Base-by-base conservation (phyloP, 169 alveolate genomes). In the Eimeria tenella region DNA sequence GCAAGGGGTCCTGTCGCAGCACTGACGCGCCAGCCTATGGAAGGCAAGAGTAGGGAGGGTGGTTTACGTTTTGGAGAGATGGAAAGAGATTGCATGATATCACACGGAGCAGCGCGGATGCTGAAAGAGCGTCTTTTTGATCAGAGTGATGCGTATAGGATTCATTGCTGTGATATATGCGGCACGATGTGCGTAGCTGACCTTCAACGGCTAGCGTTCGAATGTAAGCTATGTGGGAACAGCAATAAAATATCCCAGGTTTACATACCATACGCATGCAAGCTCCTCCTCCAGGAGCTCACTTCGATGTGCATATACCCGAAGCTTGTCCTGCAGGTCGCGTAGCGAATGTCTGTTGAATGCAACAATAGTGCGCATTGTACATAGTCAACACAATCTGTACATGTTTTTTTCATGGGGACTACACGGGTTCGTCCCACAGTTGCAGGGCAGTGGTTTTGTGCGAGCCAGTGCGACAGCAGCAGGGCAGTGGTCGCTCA, bases 41-140 rank as follows among this genome's bases (percentile, higher is more conserved):
- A 99, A 95, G 99, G 99, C 50, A 95, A 96, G 13, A 94, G 95
- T 70, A 77, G 96, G 95, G 99, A 93, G 58, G 98, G 97, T 0
- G 97, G 97, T 60, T 92, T 96, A 52, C 95, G 97, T 90, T 99
- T 99, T 94, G 99, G 99, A n/a, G 99, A 99, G 96, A 99, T 99
- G 99, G 99, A 99, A 96, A 98, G 99, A 56, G 99, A 99, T 95
- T 99, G 99, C 95, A 99, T 99, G 99, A 99, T 99, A 55, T 98
- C 99, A 15, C 99, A 99, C 96, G 99, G 99, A 3, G 99, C 99
- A 31, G 99, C 99, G 52, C 99, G 99, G 93, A 99, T 99, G 99
- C 96, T 99, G 56, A 99, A 99, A 96, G 99, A 99, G 95, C 96
- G 99, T 81, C 98, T 99, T 55, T 99, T 99, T 94, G 99, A 99